phyloP scores from a whole-genome alignment of 768 basidiomycete species.

The Collybiopsis luxurians region DNA sequence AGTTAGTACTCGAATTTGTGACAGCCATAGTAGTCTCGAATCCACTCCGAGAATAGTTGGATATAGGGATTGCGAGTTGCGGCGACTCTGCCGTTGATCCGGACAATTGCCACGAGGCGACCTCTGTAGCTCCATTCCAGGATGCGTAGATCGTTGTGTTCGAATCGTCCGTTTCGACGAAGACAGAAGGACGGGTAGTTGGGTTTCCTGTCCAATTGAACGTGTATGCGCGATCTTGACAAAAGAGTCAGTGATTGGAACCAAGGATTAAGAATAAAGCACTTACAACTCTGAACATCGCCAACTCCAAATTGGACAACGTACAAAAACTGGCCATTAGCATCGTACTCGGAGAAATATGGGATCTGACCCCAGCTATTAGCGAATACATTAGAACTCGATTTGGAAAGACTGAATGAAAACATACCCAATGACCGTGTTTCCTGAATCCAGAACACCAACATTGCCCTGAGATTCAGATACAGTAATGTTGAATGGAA shows the following conservation, averaged over 20 bases:
- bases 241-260: not conserved
- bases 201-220: conserved; percentile 13
- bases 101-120: conserved; percentile 9
- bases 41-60: conserved; percentile 7
- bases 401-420: not conserved
- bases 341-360: conserved; percentile 4
- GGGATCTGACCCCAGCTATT: conserved; percentile 4
- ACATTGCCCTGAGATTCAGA: conserved; percentile 5
- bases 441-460: not conserved
- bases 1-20: not conserved
- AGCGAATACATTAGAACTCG: not conserved
- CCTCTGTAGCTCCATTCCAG: conserved; percentile 19
- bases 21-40: conserved; percentile 15
- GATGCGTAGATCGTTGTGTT: conserved; percentile 12
- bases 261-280: no score
- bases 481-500: not conserved
- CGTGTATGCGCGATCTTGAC: not conserved
- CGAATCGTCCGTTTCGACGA: not conserved
- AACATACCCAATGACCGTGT: not conserved
- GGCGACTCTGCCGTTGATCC: conserved; percentile 2
- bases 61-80: not conserved
- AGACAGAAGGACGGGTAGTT: conserved; percentile 9
- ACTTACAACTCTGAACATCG: conserved; percentile 6
- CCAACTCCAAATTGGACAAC: conserved; percentile 7
- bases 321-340: conserved; percentile 2